Evolutionary conservation across 345 rosid species (phyloP).

Genomic region (Durio zibethinus): DNA sequence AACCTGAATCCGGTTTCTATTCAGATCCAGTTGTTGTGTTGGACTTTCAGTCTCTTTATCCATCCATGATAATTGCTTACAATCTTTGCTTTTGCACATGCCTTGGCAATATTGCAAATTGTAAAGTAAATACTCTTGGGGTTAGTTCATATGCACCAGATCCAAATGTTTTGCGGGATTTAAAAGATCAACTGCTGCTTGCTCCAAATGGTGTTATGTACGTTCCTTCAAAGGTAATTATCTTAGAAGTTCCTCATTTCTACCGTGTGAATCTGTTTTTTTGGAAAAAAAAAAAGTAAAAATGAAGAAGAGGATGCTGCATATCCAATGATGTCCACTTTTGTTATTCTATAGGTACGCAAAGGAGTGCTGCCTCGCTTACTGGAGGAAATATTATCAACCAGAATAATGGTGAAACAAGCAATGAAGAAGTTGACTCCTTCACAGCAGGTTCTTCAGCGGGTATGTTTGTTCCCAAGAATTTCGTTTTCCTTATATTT

Average conservation of each 20-base stretch:
- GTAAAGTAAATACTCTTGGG: constrained; percentile 69
- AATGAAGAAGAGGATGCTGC: background rate
- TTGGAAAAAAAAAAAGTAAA: background rate
- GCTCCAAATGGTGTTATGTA: constrained; percentile 86
- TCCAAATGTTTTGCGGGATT: constrained; percentile 43
- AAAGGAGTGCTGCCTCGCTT: constrained; percentile 85
- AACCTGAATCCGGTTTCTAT: constrained; percentile 93
- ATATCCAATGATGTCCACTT: background rate
- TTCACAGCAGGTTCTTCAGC: constrained; percentile 68
- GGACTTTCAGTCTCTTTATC: constrained; percentile 98
- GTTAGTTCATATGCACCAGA: constrained; percentile 71
- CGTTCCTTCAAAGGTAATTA: constrained; percentile 73
- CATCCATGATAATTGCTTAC: constrained; percentile 95
- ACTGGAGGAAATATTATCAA: constrained; percentile 87
- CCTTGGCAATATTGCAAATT: constrained; percentile 73
- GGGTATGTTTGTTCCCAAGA: constrained; percentile 49
- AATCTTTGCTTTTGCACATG: constrained; percentile 94
- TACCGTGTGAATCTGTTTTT: background rate
- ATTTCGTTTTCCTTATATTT: background rate
- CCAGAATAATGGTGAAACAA: constrained; percentile 90
- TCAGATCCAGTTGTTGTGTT: constrained; percentile 89
- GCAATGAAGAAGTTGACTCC: constrained; percentile 86
- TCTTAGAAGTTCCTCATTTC: background rate
- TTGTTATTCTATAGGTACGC: constrained; percentile 43
- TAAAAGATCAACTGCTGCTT: constrained; percentile 57